phyloP scores from a whole-genome alignment of 2,329 filamentous ascomycete genomes.

The Fusarium circinatum region DNA sequence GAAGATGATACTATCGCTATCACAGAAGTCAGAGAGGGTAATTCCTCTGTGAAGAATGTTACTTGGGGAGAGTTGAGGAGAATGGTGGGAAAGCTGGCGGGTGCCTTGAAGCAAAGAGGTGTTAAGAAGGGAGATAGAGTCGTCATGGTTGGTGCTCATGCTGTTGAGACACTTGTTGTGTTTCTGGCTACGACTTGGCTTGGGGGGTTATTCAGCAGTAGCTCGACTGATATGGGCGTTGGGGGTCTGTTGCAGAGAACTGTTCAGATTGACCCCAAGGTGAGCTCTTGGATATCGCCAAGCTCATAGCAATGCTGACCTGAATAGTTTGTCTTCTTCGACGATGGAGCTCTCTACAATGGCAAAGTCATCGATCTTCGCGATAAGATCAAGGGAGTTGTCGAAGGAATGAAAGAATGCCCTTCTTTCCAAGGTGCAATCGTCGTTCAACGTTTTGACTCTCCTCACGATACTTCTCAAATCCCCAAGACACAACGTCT shows the following conservation, averaged over 20 bases:
- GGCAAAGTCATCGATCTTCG: constrained; percentile 78
- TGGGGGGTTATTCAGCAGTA: constrained; percentile 79
- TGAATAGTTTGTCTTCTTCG: constrained; percentile 77
- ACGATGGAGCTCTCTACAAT: constrained; percentile 83
- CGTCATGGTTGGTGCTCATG: constrained; percentile 79
- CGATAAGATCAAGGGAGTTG: constrained; percentile 77
- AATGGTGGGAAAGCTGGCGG: constrained; percentile 67
- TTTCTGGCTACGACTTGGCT: constrained; percentile 76
- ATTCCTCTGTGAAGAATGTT: constrained; percentile 63
- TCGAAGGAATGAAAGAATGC: constrained; percentile 70
- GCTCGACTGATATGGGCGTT: constrained; percentile 85
- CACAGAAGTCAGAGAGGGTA: constrained; percentile 78
- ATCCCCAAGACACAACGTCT: constrained; percentile 61
- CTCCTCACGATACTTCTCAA: constrained; percentile 66
- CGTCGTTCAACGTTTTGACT: constrained; percentile 72
- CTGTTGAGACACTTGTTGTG: constrained; percentile 76
- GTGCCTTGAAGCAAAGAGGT: constrained; percentile 73
- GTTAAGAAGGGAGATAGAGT: constrained; percentile 78
- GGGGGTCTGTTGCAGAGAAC: constrained; percentile 80
- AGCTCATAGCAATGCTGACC: neutral
- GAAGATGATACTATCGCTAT: constrained; percentile 76
- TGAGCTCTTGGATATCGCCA: constrained; percentile 38
- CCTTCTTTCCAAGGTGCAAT: constrained; percentile 71
- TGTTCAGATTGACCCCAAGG: constrained; percentile 77
- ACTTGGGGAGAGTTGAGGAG: constrained; percentile 75